These are phyloP conservation scores for Globisporangium acanthophoron DNA, from an alignment of 352 stramenopile genomes.

Conservation along the genomic window DNA sequence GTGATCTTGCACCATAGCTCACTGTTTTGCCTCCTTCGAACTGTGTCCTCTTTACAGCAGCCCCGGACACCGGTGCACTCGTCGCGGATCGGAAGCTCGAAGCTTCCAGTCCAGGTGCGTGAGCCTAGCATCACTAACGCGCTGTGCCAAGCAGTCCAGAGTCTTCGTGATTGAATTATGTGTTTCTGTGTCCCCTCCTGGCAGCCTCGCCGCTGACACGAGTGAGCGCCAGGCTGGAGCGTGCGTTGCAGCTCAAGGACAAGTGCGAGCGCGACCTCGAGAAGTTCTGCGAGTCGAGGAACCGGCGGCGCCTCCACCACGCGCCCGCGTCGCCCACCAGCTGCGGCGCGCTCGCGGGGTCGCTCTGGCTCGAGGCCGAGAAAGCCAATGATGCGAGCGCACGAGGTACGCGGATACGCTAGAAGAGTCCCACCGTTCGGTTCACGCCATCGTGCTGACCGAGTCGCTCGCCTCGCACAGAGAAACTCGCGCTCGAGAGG, in stretches of 20 bases:
- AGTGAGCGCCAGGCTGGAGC: constrained; percentile 41
- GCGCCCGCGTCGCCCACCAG: constrained; percentile 1
- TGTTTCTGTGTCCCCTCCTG: background rate
- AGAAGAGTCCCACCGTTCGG: background rate
- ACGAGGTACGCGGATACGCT: constrained; percentile 16
- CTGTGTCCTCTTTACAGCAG: background rate
- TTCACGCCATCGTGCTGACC: background rate
- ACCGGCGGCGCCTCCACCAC: constrained; percentile 4
- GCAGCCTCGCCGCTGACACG: constrained; percentile 12
- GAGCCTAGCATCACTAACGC: background rate
- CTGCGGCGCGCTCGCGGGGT: constrained; percentile 7
- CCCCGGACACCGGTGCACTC: background rate
- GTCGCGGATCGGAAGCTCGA: background rate
- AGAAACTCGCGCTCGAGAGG: constrained; percentile 48
- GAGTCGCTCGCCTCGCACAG: constrained; percentile 13
- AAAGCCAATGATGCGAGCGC: constrained; percentile 29
- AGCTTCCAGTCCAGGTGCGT: background rate
- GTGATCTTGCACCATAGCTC: background rate
- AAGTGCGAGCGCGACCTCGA: constrained; percentile 49
- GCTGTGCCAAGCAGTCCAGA: no score
- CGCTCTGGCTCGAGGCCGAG: constrained; percentile 29
- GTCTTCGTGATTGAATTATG: background rate
- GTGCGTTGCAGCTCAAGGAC: constrained; percentile 44
- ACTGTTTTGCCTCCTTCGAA: background rate
- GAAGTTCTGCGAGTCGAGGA: constrained; percentile 38